phyloP scores from a whole-genome alignment of 2,329 filamentous ascomycete species.

The Penicillium sp. region DNA sequence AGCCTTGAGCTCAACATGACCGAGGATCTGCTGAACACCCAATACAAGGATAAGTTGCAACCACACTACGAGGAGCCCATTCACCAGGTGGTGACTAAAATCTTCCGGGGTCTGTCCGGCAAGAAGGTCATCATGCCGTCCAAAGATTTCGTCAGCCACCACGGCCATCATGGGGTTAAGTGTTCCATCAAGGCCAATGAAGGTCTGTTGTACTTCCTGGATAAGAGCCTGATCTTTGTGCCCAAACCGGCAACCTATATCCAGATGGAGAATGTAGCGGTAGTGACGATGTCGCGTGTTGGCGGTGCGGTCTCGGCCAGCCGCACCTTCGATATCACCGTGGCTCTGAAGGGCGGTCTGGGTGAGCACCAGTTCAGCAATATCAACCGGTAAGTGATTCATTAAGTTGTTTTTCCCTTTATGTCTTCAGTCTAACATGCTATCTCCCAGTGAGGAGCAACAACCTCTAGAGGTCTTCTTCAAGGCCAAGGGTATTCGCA shows the following conservation, averaged over 20 bases:
- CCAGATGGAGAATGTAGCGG: constrained; percentile 86
- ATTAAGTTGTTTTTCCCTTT: not conserved
- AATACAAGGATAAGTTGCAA: constrained; percentile 88
- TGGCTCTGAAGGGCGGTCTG: constrained; percentile 81
- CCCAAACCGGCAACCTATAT: constrained; percentile 98
- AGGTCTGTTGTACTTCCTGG: constrained; percentile 92
- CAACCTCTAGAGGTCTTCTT: constrained; percentile 97
- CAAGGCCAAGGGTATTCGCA: constrained; percentile 89
- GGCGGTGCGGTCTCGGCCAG: constrained; percentile 90
- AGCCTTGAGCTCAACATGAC: constrained; percentile 96
- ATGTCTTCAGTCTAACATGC: constrained; percentile 16
- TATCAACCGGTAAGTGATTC: constrained; percentile 72
- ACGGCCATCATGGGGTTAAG: constrained; percentile 92
- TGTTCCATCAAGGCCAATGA: constrained; percentile 99
- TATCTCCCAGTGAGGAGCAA: constrained; percentile 70
- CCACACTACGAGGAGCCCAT: constrained; percentile 91
- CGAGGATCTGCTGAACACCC: constrained; percentile 77
- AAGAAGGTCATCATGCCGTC: constrained; percentile 95
- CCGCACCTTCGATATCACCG: constrained; percentile 95
- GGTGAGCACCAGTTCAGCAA: constrained; percentile 97
- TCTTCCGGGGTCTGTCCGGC: constrained; percentile 89
- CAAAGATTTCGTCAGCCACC: constrained; percentile 91
- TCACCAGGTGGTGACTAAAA: constrained; percentile 89
- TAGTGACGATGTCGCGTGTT: constrained; percentile 92
- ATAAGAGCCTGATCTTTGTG: constrained; percentile 99